Evolutionary conservation across 139 green algal genomes (phyloP), one percentile per base, ranked within the genome.

Genomic region (Tetraselmis striata): DNA sequence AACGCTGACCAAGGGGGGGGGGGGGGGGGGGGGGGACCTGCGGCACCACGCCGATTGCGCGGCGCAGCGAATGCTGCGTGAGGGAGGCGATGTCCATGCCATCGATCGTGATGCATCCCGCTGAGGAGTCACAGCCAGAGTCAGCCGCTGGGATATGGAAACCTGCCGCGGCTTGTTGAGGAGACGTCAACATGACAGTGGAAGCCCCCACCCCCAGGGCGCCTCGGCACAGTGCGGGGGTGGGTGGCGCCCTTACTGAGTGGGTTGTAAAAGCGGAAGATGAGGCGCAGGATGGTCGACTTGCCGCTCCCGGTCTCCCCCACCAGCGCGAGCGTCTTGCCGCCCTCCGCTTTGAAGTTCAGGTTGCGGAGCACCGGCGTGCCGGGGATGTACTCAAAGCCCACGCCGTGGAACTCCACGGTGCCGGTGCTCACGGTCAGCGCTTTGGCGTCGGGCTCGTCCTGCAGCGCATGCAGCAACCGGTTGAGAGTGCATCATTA

Each of bases 241-340:
- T 67, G 45, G 45, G 5, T 67, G 11, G 45, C 45, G 18, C 45
- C 45, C 18, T 5, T 18, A 67, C n/a, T n/a, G n/a, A n/a, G n/a
- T n/a, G 18, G 11, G 45, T 67, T 18, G 45, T 67, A 67, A 67
- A 67, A 67, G 45, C 45, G 45, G 11, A 25, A 5, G 11, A 67
- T 18, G 2, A 99, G 89, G 26, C 94, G 87, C 31, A 97, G 85
- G 23, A 95, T 83, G 0, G 95, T 97, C 23, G 88, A 94, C 90
- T 99, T 98, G 83, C 96, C 96, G 32, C 84, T 92, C 58, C 96
- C 96, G 0, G 93, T 98, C 75, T 84, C 82, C 31, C 93, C 93
- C 78, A 97, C 93, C 2, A 98, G 80, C 0, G 95, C 96, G 77
- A 94, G 93, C 84, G 86, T 95, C 79, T 81, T 96, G 58, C 96